Conservation (phyloP, 345 rosid species). For the Melastoma malabathricum region DNA sequence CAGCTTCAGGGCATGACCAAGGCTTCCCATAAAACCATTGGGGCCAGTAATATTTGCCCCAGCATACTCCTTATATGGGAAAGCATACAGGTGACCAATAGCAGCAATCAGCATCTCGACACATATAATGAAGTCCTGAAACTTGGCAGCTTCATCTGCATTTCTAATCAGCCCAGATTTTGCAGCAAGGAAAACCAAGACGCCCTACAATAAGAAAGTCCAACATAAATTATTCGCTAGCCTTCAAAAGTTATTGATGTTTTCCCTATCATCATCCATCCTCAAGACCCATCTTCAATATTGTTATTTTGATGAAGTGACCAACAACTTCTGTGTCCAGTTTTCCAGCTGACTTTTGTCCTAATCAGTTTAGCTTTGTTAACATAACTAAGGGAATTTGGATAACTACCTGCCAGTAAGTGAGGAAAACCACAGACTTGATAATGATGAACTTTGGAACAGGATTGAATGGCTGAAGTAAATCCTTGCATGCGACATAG, state of each 20-base stretch:
- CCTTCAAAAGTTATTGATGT: no score
- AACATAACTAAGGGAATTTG: background rate
- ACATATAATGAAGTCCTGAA: slow-evolving; percentile 82
- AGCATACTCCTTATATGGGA: slow-evolving; percentile 96
- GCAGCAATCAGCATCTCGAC: slow-evolving; percentile 99
- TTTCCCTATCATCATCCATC: no score
- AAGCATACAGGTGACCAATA: slow-evolving; percentile 83
- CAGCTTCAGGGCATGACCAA: slow-evolving; percentile 78
- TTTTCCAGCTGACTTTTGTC: no score
- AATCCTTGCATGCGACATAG: slow-evolving; percentile 95
- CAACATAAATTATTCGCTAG: no score
- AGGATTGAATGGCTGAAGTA: slow-evolving; percentile 96
- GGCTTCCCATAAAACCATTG: slow-evolving; percentile 61
- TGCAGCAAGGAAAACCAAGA: slow-evolving; percentile 91
- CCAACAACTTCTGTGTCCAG: no score
- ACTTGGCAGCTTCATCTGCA: slow-evolving; percentile 79
- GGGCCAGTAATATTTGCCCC: slow-evolving; percentile 79
- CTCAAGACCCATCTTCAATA: no score
- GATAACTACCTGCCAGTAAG: slow-evolving; percentile 85
- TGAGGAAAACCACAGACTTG: slow-evolving; percentile 90
- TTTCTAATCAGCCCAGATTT: slow-evolving; percentile 66
- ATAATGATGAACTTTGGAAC: slow-evolving; percentile 93
- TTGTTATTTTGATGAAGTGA: no score
- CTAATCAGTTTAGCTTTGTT: no score
- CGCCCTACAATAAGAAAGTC: slow-evolving; percentile 44